A percentile compares a stretch with the other conserved stretches of the same genome.
phyloP scores from a whole-genome alignment of 1,284 basidiomycete species.

The Phellopilus nigrolimitatus region DNA sequence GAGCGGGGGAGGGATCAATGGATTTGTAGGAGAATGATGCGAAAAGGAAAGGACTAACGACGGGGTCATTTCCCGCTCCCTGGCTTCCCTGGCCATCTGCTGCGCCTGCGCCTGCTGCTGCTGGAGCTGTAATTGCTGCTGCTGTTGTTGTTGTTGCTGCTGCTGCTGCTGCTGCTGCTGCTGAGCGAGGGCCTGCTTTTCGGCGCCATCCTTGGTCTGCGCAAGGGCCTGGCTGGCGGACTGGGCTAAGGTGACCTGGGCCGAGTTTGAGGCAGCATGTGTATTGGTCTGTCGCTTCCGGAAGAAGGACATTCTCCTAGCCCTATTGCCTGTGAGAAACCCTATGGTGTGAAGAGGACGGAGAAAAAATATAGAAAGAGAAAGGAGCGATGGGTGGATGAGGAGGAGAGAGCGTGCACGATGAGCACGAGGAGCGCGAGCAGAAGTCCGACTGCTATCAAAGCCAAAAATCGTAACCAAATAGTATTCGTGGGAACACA shows the following conservation, averaged over 20 bases:
- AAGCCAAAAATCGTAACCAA: neutral
- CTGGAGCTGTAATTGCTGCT: constrained; percentile 46
- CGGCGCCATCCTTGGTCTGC: constrained; percentile 21
- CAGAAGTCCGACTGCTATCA: neutral
- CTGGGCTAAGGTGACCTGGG: constrained; percentile 50
- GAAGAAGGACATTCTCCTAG: constrained; percentile 86
- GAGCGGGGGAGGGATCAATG: neutral
- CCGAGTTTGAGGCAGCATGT: constrained; percentile 39
- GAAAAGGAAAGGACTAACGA: constrained; percentile 9
- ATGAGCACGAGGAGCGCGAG: constrained; percentile 4
- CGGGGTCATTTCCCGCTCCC: constrained; percentile 16
- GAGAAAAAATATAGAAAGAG: constrained; percentile 10
- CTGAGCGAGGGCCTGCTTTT: constrained; percentile 45
- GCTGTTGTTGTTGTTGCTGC: constrained; percentile 20
- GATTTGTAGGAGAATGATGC: constrained; percentile 1
- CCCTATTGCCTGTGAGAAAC: constrained; percentile 49
- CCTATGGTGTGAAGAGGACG: constrained; percentile 40
- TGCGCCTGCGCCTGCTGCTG: constrained; percentile 26
- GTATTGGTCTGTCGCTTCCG: constrained; percentile 52
- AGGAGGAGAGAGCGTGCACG: constrained; percentile 8
- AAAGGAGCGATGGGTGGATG: constrained; percentile 9
- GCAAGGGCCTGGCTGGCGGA: constrained; percentile 49
- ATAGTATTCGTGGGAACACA: constrained; percentile 14
- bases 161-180: constrained; percentile 28
- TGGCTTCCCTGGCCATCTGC: constrained; percentile 9